phyloP scores from a whole-genome alignment of 2,329 filamentous ascomycete genomes.

The Cryphonectria japonica region DNA sequence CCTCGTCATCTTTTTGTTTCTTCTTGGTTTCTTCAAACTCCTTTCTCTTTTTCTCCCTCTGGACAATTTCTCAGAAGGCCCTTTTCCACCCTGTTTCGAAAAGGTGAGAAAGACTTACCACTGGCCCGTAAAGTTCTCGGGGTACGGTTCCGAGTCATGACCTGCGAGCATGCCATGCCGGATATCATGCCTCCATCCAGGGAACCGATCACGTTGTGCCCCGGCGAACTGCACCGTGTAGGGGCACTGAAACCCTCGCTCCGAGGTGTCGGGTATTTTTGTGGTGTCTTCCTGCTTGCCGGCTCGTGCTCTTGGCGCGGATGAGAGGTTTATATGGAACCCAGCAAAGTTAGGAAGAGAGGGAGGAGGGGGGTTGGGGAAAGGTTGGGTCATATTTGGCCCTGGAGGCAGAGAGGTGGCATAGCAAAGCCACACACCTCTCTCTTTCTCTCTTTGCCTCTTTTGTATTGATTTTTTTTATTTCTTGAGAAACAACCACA shows the following conservation, averaged over 20 bases:
- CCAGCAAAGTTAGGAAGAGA: too few species aligned
- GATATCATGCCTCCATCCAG: conserved; percentile 10
- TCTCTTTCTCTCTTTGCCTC: background rate
- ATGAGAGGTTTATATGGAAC: background rate
- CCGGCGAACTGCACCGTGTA: conserved; percentile 9
- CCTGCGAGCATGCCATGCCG: conserved; percentile 5
- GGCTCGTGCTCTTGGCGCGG: background rate
- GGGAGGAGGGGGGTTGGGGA: too few species aligned
- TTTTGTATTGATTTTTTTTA: too few species aligned
- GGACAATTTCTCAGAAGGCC: background rate
- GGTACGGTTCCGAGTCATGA: conserved; percentile 15
- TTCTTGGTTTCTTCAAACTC: too few species aligned
- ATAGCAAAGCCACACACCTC: background rate
- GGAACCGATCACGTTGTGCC: conserved; percentile 10
- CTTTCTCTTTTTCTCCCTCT: background rate
- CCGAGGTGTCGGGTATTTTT: background rate
- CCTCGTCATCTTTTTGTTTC: too few species aligned
- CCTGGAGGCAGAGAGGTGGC: background rate
- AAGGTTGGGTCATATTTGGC: background rate
- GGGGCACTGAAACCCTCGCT: background rate
- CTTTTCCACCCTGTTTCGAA: too few species aligned
- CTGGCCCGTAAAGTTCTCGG: conserved; percentile 20
- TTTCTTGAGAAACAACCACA: background rate
- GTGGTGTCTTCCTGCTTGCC: background rate
- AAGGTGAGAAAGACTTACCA: conserved; percentile 10